Evolutionary conservation across 345 rosid genomes (phyloP), one percentile per base, ranked within the genome.

Genomic region (Aurinia saxatilis): DNA sequence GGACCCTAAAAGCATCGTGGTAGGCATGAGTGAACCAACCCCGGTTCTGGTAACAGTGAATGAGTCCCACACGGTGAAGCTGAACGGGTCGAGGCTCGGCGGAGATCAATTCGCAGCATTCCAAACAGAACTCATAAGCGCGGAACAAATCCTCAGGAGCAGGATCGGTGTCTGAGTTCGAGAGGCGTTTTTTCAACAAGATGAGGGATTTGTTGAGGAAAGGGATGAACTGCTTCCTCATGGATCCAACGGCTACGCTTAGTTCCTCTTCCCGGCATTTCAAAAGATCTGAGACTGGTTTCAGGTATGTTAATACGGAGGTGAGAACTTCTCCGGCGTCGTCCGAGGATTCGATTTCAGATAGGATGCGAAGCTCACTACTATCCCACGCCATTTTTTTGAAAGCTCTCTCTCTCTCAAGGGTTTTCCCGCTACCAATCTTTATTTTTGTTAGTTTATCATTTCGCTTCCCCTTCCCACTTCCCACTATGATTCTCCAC

Each of bases 81-180:
- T 81, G 77, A 30, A 82, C 67, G 13, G 65, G 18, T 63, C 67
- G 77, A 11, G 79, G 79, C 68, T 79, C 77, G 42, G 85, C 54
- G 37, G 87, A 65, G 15, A 86, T 49, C 18, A 65, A n/a, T 1
- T 82, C 89, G 62, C 81, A 70, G 66, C 89, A 89, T 35, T 76
- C 67, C 66, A 86, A 46, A 56, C 95, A 86, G 9, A 81, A 75
- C 10, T 57, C 16, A 57, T 79, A 86, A 2, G 73, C 63, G 8
- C 76, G 66, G 46, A 82, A 38, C 31, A 55, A 19, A 55, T 55
- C 31, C 31, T 4, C 31, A 27, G 31, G 31, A 7, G 29, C 18
- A 5, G 18, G 29, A 5, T 11, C 10, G 7, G 18, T 5, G 13
- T 8, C 29, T 4, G 29, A 10, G 13, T 18, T 13, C 5, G 50